Evolutionary conservation across 2,329 filamentous ascomycete genomes (phyloP), one percentile per base, ranked within the genome.

Genomic region (Talaromyces sp.): DNA sequence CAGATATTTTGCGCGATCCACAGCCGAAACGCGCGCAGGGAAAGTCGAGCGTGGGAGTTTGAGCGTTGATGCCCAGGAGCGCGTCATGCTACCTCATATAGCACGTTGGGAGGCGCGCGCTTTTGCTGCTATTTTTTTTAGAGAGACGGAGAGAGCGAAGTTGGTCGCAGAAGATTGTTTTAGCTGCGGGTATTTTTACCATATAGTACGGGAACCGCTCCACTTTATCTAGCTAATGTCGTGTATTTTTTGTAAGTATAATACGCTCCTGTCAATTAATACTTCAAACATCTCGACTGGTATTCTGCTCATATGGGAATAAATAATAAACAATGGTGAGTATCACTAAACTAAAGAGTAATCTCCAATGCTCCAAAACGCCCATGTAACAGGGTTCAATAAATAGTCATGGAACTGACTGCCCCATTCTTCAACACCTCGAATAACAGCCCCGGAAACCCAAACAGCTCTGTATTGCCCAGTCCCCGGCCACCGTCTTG

Each of bases 401-500:
- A 96, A 26, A 96, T 87, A 10, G 93, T 97, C 72, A 97, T 80
- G 27, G 90, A 89, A 74, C 91, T 95, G 26, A 99, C 90, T 63
- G 86, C 88, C 3, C 90, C 92, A 70, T 96, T 97, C 85, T 90
- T 92, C 74, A 97, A 77, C 29, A 99, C 93, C 77, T 99, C 94
- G 77, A 99, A 97, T 53, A 97, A 86, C 74, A 97, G 78, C 0
- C 94, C 93, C 0, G 94, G 93, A 69, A 97, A 97, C 1, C 93
- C 92, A 77, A 91, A 97, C 29, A 99, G 76, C 63, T 92, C 93
- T 17, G 92, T 96, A 59, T 88, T 89, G 21, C 85, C 85, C 62
- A 88, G 73, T 63, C 87, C 70, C 74, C 80, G 71, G 75, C 83
- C 77, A 76, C 85, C 72, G 66, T 81, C 78, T 14, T 77, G 77